Evolutionary conservation across 2,329 filamentous ascomycete species (phyloP).

Genomic region (Pseudogymnoascus sp.): DNA sequence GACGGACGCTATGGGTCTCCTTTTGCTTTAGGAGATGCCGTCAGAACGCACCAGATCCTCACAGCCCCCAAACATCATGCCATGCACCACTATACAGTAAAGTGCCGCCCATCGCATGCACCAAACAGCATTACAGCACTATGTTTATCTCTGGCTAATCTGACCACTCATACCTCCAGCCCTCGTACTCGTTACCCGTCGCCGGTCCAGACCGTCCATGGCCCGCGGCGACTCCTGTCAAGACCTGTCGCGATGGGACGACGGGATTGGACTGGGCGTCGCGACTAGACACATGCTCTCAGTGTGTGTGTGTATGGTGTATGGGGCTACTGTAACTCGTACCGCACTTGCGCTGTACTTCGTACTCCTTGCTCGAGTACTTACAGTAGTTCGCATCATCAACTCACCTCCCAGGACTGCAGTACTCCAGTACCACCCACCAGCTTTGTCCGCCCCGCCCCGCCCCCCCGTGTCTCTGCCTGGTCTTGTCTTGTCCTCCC

Average conservation of each 20-base stretch:
- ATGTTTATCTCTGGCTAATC: background rate
- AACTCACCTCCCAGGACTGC: no score
- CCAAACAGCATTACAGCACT: background rate
- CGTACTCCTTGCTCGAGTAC: background rate
- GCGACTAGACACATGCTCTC: background rate
- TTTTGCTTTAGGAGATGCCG: no score
- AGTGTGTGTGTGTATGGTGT: background rate
- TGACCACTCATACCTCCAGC: background rate
- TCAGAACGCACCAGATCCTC: background rate
- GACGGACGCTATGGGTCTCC: background rate
- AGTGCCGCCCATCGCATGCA: background rate
- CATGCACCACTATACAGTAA: background rate
- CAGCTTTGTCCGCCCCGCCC: background rate
- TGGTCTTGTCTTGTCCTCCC: background rate
- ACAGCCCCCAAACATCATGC: background rate
- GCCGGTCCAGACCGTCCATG: background rate
- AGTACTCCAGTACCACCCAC: background rate
- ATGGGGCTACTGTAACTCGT: background rate
- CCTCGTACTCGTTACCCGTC: background rate
- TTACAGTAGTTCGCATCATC: background rate
- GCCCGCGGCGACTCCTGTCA: background rate
- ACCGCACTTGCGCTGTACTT: background rate
- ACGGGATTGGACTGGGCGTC: background rate
- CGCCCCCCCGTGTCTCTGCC: background rate
- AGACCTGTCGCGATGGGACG: background rate